Evolutionary conservation across 2,329 filamentous ascomycete species (phyloP).

Genomic region (Aphanoascus verrucosus): DNA sequence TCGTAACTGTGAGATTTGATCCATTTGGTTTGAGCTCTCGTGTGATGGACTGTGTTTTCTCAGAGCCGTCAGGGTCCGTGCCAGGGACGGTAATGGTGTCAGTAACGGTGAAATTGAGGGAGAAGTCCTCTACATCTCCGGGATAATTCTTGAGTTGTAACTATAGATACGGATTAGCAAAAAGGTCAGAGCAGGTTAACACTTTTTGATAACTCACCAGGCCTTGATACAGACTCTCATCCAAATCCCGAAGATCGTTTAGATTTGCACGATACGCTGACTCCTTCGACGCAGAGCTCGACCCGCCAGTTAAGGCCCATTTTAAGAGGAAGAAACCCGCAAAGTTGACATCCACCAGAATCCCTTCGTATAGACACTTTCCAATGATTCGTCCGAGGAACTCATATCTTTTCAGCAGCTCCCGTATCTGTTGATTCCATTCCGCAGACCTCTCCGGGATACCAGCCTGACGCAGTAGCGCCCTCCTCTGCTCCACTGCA

Average conservation of each 20-base stretch:
- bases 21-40: conserved; percentile 68
- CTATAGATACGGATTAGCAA: conserved; percentile 20
- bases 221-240: conserved; percentile 82
- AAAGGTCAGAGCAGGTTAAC: not conserved
- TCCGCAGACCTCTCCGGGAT: conserved; percentile 44
- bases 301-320: conserved; percentile 68
- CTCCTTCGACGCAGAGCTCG: conserved; percentile 52
- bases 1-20: conserved; percentile 68
- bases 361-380: conserved; percentile 95
- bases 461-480: conserved; percentile 45
- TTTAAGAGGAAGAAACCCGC: conserved; percentile 93
- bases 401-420: conserved; percentile 66
- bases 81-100: conserved; percentile 51
- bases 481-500: conserved; percentile 57
- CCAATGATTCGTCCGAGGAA: conserved; percentile 88
- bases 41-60: conserved; percentile 40
- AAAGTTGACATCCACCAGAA: conserved; percentile 85
- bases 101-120: conserved; percentile 78
- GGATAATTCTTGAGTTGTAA: conserved; percentile 70
- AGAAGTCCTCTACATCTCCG: conserved; percentile 68
- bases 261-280: conserved; percentile 78
- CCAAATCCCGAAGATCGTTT: conserved; percentile 86
- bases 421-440: conserved; percentile 48
- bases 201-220: conserved; percentile 41
- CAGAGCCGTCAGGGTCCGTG: conserved; percentile 29